Base-by-base conservation (phyloP, 768 basidiomycete species). In the Phallus indusiatus region DNA sequence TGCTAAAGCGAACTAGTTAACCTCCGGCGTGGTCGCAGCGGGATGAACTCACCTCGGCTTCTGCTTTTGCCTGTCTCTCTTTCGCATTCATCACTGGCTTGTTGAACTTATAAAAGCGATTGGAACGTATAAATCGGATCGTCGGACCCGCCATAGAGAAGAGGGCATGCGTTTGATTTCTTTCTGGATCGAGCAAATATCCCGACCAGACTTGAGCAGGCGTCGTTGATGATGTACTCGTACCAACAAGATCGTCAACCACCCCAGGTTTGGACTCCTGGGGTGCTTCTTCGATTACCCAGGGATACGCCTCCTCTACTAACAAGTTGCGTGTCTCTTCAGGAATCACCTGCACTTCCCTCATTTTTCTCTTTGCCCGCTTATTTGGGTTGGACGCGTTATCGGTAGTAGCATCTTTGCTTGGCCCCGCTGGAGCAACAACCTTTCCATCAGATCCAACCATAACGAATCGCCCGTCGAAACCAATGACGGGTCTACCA, bases 41-140 rank as follows among this genome's bases (percentile, higher is more conserved):
- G 24, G n/a, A 24, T 6, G 53, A 22, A 14, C 75, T 73, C 80
- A 82, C 89, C 71, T 78, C 74, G 66, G 76, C 83, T 79, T 80
- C 90, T 65, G 75, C 86, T 73, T 76, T 83, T n/a, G n/a, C n/a
- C n/a, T n/a, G n/a, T n/a, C n/a, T n/a, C n/a, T n/a, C n/a, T n/a
- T n/a, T n/a, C n/a, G n/a, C 73, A 66, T 82, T 79, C 65, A 90
- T 83, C 65, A 84, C 85, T 47, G 88, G 78, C 76, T 90, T 91
- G 73, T 89, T 89, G 68, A 93, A 93, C 71, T 90, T 91, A 77
- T 94, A 94, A 88, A 89, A 94, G 48, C 91, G 79, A 68, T 90
- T 83, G 5, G 89, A 83, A 14, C 90, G 86, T 11, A 94, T 86
- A 71, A 94, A 91, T 67, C 88, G 85, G 78, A 94, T 94, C 42